Evolutionary conservation across 352 stramenopile species (phyloP), one percentile per base, ranked within the genome.

Genomic region (Globisporangium lucens): DNA sequence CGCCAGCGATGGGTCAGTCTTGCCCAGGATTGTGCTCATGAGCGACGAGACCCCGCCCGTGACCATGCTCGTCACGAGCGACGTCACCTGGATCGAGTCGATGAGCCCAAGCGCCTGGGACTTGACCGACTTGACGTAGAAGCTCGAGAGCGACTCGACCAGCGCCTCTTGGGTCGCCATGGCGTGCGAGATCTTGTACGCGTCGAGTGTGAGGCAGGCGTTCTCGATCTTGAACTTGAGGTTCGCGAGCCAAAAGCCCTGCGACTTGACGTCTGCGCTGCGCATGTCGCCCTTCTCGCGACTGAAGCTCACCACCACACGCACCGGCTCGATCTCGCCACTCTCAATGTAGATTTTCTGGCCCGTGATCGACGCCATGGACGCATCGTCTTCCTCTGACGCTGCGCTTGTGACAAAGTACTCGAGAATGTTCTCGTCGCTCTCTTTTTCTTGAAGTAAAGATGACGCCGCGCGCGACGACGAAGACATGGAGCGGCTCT

Each of bases 151-250:
- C 8, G 86, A 83, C 35, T 79, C 81, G n/a, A 85, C 35, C 3
- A 95, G 69, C 47, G 80, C 86, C 46, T 94, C 84, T 57, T 93
- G 82, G 4, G 87, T 94, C 9, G 84, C 86, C 63, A 94, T 66
- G 12, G 86, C 87, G 36, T 92, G 81, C 2, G 79, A 73, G 27
- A 95, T 41, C 36, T 75, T 77, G 68, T 89, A 95, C 20, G 75
- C 80, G 27, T 89, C 81, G 1, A 95, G 71, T 4, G 79, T 85
- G n/a, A 95, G 66, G 62, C 82, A 93, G 22, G 87, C 87, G 66
- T 94, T 92, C 51, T 95, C 87, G 63, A 95, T 94, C 75, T 92
- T 89, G 60, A 95, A 66, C 69, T 94, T 94, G 15, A 95, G 74
- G 65, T 94, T 89, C 0, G 82, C 79, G 13, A 95, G 73, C 87